Evolutionary conservation across 768 basidiomycete genomes (phyloP).

Genomic region (Neoboletus subvelutipes): DNA sequence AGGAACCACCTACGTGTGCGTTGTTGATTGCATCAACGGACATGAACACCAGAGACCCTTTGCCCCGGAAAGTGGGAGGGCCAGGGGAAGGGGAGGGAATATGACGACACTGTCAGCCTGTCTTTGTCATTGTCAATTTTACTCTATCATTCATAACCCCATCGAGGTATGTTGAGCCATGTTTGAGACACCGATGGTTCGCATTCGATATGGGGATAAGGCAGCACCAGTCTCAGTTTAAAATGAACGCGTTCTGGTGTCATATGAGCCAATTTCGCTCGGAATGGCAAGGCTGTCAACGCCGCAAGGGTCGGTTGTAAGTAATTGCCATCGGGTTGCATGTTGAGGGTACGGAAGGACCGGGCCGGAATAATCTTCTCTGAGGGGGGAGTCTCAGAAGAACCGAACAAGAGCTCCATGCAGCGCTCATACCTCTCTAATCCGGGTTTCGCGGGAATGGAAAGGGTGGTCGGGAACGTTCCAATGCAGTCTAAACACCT

Average conservation of each 20-base stretch:
- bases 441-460: neutral
- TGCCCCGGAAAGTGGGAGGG: neutral
- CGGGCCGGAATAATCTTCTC: neutral
- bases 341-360: neutral
- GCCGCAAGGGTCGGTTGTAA: neutral
- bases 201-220: neutral
- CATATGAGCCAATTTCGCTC: neutral
- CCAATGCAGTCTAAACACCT: neutral
- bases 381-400: neutral
- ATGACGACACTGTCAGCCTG: neutral
- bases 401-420: neutral
- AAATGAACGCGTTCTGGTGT: neutral
- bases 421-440: neutral
- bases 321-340: neutral
- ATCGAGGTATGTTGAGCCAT: neutral
- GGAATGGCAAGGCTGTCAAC: neutral
- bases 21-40: neutral
- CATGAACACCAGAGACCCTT: neutral
- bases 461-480: neutral
- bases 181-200: neutral
- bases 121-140: neutral
- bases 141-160: neutral
- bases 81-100: neutral
- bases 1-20: neutral
- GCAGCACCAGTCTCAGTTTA: neutral